Percentiles rank a stretch among this genome's conserved stretches.
phyloP scores from a whole-genome alignment of 306 rosid species.

The Rosa lucieae region DNA sequence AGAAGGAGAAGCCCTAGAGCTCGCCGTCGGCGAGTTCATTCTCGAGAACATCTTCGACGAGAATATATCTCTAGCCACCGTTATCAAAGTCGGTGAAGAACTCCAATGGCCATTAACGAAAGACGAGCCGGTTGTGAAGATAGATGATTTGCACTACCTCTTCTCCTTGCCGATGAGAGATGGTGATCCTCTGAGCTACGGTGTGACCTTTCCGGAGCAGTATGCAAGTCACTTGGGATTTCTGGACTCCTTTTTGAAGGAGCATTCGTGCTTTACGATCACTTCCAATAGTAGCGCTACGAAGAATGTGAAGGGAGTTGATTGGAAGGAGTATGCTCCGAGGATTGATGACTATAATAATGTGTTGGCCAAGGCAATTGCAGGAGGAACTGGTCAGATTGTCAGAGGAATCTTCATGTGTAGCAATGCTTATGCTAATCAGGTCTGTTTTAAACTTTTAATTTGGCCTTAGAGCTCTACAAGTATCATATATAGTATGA shows the following conservation, averaged over 20 bases:
- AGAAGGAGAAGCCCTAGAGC: constrained; percentile 71
- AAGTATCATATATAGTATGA: neutral
- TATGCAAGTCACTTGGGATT: constrained; percentile 40
- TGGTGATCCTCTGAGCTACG: constrained; percentile 92
- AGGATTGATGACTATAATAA: constrained; percentile 76
- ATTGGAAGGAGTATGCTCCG: constrained; percentile 96
- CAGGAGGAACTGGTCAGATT: constrained; percentile 91
- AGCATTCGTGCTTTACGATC: constrained; percentile 67
- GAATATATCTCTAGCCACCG: constrained; percentile 63
- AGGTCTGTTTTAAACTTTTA: constrained; percentile 43
- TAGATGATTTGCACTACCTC: constrained; percentile 61
- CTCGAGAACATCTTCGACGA: constrained; percentile 57
- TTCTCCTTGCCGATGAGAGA: constrained; percentile 74
- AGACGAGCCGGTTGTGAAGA: constrained; percentile 93
- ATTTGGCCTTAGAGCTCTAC: neutral
- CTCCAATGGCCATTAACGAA: constrained; percentile 95
- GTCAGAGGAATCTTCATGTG: constrained; percentile 87
- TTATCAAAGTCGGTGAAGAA: constrained; percentile 66
- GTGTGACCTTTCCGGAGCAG: constrained; percentile 61
- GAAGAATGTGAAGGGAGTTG: constrained; percentile 41
- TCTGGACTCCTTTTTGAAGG: constrained; percentile 68
- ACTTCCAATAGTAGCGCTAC: constrained; percentile 9
- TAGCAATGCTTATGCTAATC: constrained; percentile 88
- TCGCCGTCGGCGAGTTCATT: constrained; percentile 66
- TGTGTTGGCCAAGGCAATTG: constrained; percentile 75